phyloP scores from a whole-genome alignment of 2,329 filamentous ascomycete genomes.

The Pseudonectria foliicola region DNA sequence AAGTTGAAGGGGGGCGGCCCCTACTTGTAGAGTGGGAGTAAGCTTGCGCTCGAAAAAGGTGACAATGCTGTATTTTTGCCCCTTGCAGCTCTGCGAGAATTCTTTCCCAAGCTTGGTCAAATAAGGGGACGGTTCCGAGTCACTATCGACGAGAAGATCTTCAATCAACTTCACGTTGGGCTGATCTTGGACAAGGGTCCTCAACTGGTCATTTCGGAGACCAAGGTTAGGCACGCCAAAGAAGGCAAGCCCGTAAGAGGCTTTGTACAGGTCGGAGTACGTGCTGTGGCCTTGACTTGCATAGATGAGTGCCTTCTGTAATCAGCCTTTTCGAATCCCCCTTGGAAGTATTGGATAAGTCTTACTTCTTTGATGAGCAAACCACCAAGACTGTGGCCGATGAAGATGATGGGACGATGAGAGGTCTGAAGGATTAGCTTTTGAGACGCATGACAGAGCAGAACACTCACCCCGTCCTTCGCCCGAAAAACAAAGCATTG shows the following conservation, averaged over 20 bases:
- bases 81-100: slow-evolving; percentile 12
- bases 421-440: slow-evolving; percentile 2
- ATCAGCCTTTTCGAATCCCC: not conserved
- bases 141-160: slow-evolving; percentile 6
- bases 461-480: slow-evolving; percentile 6
- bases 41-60: slow-evolving; percentile 12
- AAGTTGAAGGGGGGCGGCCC: not conserved
- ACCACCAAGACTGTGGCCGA: slow-evolving; percentile 22
- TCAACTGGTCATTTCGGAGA: slow-evolving; percentile 13
- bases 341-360: not conserved
- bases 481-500: slow-evolving; percentile 9
- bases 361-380: slow-evolving; percentile 21
- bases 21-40: slow-evolving; percentile 14
- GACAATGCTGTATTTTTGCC: slow-evolving; percentile 11
- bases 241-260: slow-evolving; percentile 18
- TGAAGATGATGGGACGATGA: slow-evolving; percentile 2
- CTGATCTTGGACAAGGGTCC: slow-evolving; percentile 13
- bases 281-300: slow-evolving; percentile 3
- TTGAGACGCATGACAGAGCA: not conserved
- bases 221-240: slow-evolving; percentile 24
- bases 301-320: slow-evolving; percentile 11
- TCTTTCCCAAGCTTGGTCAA: slow-evolving; percentile 11
- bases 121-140: slow-evolving; percentile 14
- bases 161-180: slow-evolving; percentile 18
- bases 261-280: slow-evolving; percentile 6